Conservation (phyloP, 2,329 filamentous ascomycete species). For the Claviceps fusiformis region DNA sequence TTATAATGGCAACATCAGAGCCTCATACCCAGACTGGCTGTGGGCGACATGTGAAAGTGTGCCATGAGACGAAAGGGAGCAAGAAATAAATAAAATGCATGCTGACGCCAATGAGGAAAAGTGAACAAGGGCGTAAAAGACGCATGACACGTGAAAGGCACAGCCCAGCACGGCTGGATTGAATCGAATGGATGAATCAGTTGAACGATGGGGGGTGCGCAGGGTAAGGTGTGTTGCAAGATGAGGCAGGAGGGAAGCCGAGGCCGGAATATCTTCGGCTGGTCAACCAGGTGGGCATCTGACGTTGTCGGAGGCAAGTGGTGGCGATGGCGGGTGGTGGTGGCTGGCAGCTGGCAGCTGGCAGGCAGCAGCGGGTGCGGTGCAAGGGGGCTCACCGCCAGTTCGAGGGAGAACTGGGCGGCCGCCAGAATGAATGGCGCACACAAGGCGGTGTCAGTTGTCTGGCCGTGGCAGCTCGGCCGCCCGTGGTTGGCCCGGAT, state of each 20-base stretch:
- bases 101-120: too few relatives aligned
- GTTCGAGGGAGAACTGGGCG: not conserved
- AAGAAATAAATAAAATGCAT: not conserved
- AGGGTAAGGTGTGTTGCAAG: not conserved
- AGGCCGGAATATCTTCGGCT: not conserved
- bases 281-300: not conserved
- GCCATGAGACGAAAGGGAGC: too few relatives aligned
- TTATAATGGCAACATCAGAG: not conserved
- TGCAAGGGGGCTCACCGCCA: not conserved
- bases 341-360: too few relatives aligned
- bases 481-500: not conserved
- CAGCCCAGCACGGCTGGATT: slow-evolving; percentile 2
- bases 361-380: too few relatives aligned
- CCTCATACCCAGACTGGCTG: too few relatives aligned
- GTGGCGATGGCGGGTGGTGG: not conserved
- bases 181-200: not conserved
- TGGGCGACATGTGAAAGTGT: too few relatives aligned
- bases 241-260: not conserved
- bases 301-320: not conserved
- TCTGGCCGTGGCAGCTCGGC: not conserved
- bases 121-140: too few relatives aligned
- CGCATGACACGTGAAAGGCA: not conserved
- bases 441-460: too few relatives aligned
- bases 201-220: not conserved
- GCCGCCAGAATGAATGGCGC: too few relatives aligned